phyloP scores from a whole-genome alignment of 768 basidiomycete species.

The Hygrophorus pudorinus region DNA sequence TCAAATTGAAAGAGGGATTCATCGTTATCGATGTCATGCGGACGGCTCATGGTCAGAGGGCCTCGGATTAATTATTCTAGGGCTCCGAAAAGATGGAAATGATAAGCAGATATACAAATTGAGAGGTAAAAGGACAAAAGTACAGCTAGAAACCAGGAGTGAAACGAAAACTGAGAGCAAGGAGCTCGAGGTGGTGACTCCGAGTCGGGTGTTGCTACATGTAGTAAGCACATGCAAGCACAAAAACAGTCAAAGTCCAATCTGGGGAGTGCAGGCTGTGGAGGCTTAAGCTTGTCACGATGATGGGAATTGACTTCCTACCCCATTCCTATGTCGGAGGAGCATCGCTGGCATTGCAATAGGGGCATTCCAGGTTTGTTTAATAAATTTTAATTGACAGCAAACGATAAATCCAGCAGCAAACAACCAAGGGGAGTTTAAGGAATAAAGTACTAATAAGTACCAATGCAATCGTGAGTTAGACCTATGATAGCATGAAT shows the following conservation, averaged over 20 bases:
- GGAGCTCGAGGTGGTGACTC: not conserved
- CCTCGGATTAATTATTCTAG: not conserved
- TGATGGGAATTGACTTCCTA: too few species aligned
- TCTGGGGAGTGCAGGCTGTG: not conserved
- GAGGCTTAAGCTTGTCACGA: not conserved
- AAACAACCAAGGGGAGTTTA: not conserved
- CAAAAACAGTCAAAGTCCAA: not conserved
- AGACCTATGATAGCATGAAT: constrained; percentile 5
- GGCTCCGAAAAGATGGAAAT: not conserved
- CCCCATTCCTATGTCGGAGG: too few species aligned
- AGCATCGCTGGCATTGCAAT: too few species aligned
- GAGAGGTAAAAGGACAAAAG: not conserved
- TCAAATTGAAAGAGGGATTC: constrained; percentile 43
- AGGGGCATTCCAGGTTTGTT: not conserved
- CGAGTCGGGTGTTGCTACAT: too few species aligned
- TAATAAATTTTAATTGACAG: not conserved
- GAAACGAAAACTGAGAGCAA: constrained; percentile 8
- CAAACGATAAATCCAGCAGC: not conserved
- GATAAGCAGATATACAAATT: too few species aligned
- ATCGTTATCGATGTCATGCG: constrained; percentile 45
- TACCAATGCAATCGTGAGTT: constrained; percentile 1
- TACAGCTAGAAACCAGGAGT: constrained; percentile 11
- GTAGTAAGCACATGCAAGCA: not conserved
- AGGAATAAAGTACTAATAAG: too few species aligned
- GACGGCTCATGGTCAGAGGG: constrained; percentile 19